Conservation (phyloP, 2,329 filamentous ascomycete genomes). For the Exophiala dermatitidis region DNA sequence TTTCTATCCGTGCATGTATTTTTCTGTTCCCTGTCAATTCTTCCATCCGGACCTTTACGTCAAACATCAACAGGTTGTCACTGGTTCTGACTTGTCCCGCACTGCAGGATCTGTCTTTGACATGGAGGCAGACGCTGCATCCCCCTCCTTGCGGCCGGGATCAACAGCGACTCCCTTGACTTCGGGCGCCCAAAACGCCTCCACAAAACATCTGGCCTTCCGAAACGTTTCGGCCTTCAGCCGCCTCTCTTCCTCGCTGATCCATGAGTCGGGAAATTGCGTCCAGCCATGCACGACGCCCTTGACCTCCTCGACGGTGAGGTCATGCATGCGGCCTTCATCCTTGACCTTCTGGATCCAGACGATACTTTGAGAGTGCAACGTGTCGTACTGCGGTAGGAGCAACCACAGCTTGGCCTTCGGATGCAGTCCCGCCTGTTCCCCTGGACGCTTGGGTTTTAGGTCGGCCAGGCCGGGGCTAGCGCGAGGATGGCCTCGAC, state of each 20-base stretch:
- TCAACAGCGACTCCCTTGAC: conserved; percentile 2
- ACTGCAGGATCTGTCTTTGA: not conserved
- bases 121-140: not conserved
- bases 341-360: conserved; percentile 25
- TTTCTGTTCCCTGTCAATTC: too few relatives aligned
- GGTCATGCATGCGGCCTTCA: conserved; percentile 17
- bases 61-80: too few relatives aligned
- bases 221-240: conserved; percentile 18
- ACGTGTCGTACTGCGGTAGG: conserved; percentile 25
- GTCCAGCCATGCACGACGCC: conserved; percentile 27
- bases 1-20: too few relatives aligned
- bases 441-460: not conserved
- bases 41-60: too few relatives aligned
- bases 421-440: conserved; percentile 19
- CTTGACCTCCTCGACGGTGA: conserved; percentile 22
- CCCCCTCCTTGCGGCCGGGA: not conserved
- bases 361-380: conserved; percentile 20
- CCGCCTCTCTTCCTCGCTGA: conserved; percentile 15
- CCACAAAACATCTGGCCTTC: conserved; percentile 12
- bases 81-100: too few relatives aligned
- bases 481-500: conserved; percentile 19
- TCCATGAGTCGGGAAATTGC: conserved; percentile 26
- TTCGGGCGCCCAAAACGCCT: conserved; percentile 10
- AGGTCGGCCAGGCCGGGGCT: conserved; percentile 24
- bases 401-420: conserved; percentile 24